Evolutionary conservation across 306 rosid species (phyloP).

Genomic region (Cicer bijugum): DNA sequence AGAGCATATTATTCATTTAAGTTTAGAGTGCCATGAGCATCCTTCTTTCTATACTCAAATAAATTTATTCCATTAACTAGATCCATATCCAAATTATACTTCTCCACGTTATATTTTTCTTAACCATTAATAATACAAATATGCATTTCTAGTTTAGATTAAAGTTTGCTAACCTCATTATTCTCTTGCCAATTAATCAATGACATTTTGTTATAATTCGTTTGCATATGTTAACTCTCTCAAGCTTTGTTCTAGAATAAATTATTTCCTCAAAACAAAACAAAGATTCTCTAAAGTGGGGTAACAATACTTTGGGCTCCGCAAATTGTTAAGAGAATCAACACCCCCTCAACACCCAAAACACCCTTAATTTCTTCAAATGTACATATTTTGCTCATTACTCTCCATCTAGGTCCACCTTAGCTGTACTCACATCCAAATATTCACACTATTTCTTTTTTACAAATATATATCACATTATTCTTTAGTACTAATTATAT

Average conservation of each 20-base stretch:
- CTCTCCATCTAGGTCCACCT: constrained; percentile 42
- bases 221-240: constrained; percentile 1
- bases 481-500: neutral
- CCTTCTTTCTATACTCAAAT: constrained; percentile 47
- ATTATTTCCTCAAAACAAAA: constrained; percentile 49
- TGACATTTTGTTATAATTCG: neutral
- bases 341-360: constrained; percentile 45
- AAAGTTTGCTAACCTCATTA: constrained; percentile 6
- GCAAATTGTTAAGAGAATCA: constrained; percentile 41
- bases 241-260: constrained; percentile 29
- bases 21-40: constrained; percentile 51
- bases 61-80: constrained; percentile 50
- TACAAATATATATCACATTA: neutral
- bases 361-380: constrained; percentile 45
- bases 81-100: constrained; percentile 38
- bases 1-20: constrained; percentile 45
- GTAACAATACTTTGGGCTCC: constrained; percentile 41
- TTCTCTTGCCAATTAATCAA: neutral
- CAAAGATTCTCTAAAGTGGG: constrained; percentile 64
- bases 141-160: neutral
- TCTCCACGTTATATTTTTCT: constrained; percentile 26
- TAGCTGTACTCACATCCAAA: constrained; percentile 51
- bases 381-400: constrained; percentile 30
- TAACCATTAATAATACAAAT: neutral
- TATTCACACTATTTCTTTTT: constrained; percentile 2